Conservation (phyloP, 2,329 filamentous ascomycete species). For the Erysiphe pulchra region DNA sequence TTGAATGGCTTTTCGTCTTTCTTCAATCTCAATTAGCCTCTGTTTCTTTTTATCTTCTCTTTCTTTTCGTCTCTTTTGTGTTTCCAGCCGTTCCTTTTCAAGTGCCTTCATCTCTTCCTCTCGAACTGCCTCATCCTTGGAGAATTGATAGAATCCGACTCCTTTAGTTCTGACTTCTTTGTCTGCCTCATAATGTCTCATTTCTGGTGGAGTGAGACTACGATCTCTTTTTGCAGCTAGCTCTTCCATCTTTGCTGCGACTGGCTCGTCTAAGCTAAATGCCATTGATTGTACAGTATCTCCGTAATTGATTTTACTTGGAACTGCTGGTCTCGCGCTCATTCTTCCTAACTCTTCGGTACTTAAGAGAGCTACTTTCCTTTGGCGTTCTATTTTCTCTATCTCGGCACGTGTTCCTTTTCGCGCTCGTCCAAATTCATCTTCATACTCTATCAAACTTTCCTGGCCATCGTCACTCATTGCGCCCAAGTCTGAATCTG, state of each 20-base stretch:
- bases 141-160: conserved; percentile 79
- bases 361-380: conserved; percentile 23
- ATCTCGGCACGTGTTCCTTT: conserved; percentile 45
- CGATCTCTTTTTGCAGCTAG: conserved; percentile 57
- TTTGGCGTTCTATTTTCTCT: conserved; percentile 32
- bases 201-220: conserved; percentile 53
- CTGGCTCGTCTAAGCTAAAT: conserved; percentile 47
- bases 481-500: conserved; percentile 24
- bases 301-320: conserved; percentile 53
- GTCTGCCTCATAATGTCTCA: conserved; percentile 64
- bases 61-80: conserved; percentile 22
- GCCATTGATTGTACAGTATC: conserved; percentile 64
- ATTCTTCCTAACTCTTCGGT: conserved; percentile 39
- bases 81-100: conserved; percentile 43
- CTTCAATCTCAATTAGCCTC: conserved; percentile 37
- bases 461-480: conserved; percentile 27
- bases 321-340: conserved; percentile 39
- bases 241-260: conserved; percentile 45
- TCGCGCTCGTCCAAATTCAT: conserved; percentile 75
- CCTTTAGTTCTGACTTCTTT: conserved; percentile 70
- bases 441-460: conserved; percentile 62
- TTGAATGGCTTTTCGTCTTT: conserved; percentile 17
- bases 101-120: conserved; percentile 45
- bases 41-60: conserved; percentile 30
- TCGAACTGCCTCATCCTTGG: conserved; percentile 40